Base-by-base conservation (phyloP, 192 early-diverging fungal genomes). In the Podila epigama region DNA sequence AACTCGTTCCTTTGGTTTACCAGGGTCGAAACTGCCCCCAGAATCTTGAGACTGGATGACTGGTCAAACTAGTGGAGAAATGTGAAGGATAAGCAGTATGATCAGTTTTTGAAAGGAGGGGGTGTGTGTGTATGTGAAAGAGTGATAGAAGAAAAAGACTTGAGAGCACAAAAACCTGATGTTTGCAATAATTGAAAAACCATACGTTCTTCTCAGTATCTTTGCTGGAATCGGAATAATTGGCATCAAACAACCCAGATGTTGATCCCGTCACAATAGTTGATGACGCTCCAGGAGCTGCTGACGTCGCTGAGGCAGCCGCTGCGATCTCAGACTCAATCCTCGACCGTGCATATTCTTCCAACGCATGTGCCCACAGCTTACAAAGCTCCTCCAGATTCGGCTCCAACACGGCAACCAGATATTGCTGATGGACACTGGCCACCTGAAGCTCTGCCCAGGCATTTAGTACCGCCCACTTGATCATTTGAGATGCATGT, bases 401-500 rank as follows among this genome's bases (percentile, higher is more conserved):
- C 60, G 91, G 92, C 68, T 85, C 61, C 6, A 92, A 66, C 7
- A 95, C 86, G n/a, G 81, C 79, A 5, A 68, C 68, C 60, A 93
- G 62, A 33, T 91, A 92, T 15, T 80, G 67, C 44, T 88, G 89
- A 50, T 84, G 87, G 13, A 83, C 77, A 52, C 85, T 88, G 8
- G 93, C 86, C 9, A 87, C 83, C 63, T 91, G 88, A 13, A 96
- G 70, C 57, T 90, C 88, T 8, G 94, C 93, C 93, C 93, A 96
- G 15, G 93, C 90, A 36, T 88, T 89, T 8, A 94, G 68, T 0
- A 93, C 86, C 3, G 94, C 88, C 32, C 95, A 75, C 52, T 87
- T 85, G 53, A 96, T 81, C 88, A 96, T 91, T 13, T 91, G 81
- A 1, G 89, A 88, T 5, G 92, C 94, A 75, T 94, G 91, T n/a